Base-by-base conservation (phyloP, 2,329 filamentous ascomycete species). In the Penicillium frequentans region DNA sequence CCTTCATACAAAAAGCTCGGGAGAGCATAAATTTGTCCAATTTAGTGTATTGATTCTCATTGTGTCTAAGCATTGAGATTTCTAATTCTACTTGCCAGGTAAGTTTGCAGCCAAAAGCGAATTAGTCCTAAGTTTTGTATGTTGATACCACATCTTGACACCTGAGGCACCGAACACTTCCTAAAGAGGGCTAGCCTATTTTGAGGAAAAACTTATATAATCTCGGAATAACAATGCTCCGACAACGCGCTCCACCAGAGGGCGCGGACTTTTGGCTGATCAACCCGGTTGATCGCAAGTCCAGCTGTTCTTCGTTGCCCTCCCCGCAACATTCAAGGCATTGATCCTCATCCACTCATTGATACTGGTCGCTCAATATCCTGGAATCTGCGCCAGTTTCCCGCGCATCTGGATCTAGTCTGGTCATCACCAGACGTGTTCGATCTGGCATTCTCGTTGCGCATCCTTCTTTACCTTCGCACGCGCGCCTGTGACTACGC, bases 161-260 rank as follows among this genome's bases (percentile, higher is more conserved):
- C 45, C 33, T 47, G 31, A 37, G 52, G 39, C 47, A 45, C 49
- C 4, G 9, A 13, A 3, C 2, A 6, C 24, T 7, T 16, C 48
- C 35, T 2, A 45, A 33, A 42, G 13, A 5, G 23, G 44, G 21
- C 23, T 54, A 54, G 52, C 26, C 4, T 5, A 9, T 13, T 11
- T 23, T 11, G 1, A 10, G 2, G 49, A 43, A 11, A 1, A 45
- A 29, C n/a, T 42, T n/a, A 42, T 19, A 23, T 13, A 42, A 42
- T 37, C 23, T 6, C 49, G 27, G 44, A 23, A 10, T 26, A 19
- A 46, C 42, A 13, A 11, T 46, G 39, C 19, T 47, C 64, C 64
- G 63, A 24, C 6, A 60, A 62, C 63, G 63, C 67, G 59, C 69
- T 81, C 37, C 63, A 70, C 55, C 56, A 55, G 57, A 57, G 57